Conservation (phyloP, 805 yeast genomes). For the Lipomyces orientalis region DNA sequence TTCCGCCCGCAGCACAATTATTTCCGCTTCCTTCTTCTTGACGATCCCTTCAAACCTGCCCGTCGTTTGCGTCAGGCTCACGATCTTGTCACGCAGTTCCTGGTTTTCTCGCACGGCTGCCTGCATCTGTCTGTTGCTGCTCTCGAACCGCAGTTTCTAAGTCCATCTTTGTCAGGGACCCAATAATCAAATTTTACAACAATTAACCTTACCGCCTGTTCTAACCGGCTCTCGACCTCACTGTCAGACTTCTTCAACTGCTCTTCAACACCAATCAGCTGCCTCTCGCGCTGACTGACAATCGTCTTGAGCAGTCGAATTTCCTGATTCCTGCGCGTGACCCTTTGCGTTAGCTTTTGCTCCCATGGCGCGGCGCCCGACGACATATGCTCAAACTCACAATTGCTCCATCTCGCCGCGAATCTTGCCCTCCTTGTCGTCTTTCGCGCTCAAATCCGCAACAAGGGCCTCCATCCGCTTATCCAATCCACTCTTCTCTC, state of each 20-base stretch:
- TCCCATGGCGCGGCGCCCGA: background rate
- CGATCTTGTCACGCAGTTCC: slow-evolving; percentile 51
- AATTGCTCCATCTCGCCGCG: slow-evolving; percentile 22
- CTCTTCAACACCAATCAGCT: slow-evolving; percentile 41
- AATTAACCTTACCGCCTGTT: slow-evolving; percentile 26
- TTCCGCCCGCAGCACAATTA: slow-evolving; percentile 31
- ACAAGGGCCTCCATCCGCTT: slow-evolving; percentile 47
- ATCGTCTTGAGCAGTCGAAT: slow-evolving; percentile 38
- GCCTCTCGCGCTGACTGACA: slow-evolving; percentile 42
- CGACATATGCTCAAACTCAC: slow-evolving; percentile 1
- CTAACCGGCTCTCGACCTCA: slow-evolving; percentile 28
- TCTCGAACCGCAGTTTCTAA: slow-evolving; percentile 32
- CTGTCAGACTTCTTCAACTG: slow-evolving; percentile 41
- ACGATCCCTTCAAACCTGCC: slow-evolving; percentile 48
- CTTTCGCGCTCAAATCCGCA: slow-evolving; percentile 39
- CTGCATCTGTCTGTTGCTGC: slow-evolving; percentile 28
- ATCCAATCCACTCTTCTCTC: slow-evolving; percentile 44
- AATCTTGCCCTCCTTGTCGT: slow-evolving; percentile 37
- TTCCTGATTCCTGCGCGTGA: slow-evolving; percentile 34
- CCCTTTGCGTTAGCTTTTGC: background rate
- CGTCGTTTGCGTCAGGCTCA: slow-evolving; percentile 48
- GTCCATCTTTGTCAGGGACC: slow-evolving; percentile 39
- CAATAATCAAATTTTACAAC: slow-evolving; percentile 50
- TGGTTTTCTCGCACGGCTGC: slow-evolving; percentile 51
- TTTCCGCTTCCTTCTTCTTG: slow-evolving; percentile 43